Conservation (phyloP, 345 rosid genomes). For the Eucalyptus brandiana region DNA sequence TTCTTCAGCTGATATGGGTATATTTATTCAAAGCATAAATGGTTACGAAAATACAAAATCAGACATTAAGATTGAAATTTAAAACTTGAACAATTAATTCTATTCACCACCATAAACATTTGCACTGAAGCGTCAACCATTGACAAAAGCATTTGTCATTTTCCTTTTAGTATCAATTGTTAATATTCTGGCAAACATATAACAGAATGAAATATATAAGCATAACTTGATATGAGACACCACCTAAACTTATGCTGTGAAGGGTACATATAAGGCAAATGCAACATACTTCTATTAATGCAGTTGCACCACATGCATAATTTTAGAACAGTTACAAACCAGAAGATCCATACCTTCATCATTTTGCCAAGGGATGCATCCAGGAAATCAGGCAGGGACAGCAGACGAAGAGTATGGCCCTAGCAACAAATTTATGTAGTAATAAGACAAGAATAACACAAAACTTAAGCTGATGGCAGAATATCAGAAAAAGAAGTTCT, state of each 20-base stretch:
- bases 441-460: neutral
- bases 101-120: neutral
- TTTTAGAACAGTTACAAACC: neutral
- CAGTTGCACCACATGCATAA: neutral
- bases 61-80: neutral
- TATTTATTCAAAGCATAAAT: neutral
- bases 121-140: neutral
- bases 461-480: neutral
- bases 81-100: neutral
- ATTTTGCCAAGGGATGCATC: conserved; percentile 71
- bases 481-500: neutral
- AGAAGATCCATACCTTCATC: conserved; percentile 40
- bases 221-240: neutral
- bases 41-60: neutral
- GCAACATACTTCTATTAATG: neutral
- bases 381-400: conserved; percentile 78
- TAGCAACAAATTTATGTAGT: conserved; percentile 1
- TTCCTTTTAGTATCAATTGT: neutral
- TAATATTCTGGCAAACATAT: neutral
- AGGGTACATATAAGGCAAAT: neutral
- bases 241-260: neutral
- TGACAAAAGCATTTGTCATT: neutral
- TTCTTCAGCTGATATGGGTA: conserved; percentile 36
- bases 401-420: conserved; percentile 84
- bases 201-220: neutral